A percentile compares a stretch with the other conserved stretches of the same genome.
Conservation (phyloP, 352 stramenopile genomes). For the Peronospora destructor region DNA sequence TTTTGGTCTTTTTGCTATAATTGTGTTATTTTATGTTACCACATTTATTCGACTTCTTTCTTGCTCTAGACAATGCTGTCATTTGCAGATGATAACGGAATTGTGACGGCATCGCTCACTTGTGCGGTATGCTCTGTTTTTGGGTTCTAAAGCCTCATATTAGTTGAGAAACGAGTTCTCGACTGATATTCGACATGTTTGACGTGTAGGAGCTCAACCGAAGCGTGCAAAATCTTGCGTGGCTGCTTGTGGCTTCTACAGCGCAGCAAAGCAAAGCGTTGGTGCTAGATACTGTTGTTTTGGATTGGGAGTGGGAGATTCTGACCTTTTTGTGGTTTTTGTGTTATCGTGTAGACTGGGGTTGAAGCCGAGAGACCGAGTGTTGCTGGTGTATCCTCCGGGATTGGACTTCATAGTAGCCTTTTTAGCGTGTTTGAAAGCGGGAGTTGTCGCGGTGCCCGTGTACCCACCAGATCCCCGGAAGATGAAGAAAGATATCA, state of each 20-base stretch:
- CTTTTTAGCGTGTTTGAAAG: slow-evolving; percentile 94
- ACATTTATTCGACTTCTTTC: too few relatives aligned
- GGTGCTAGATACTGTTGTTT: slow-evolving; percentile 4
- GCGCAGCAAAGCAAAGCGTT: slow-evolving; percentile 64
- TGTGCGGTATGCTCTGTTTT: slow-evolving; percentile 35
- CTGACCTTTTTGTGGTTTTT: slow-evolving; percentile 6
- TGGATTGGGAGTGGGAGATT: neutral
- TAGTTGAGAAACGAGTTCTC: slow-evolving; percentile 7
- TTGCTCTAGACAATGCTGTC: slow-evolving; percentile 57
- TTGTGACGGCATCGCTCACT: slow-evolving; percentile 42
- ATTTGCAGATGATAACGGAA: slow-evolving; percentile 69
- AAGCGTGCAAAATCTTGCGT: slow-evolving; percentile 61
- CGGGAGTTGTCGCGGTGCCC: slow-evolving; percentile 90
- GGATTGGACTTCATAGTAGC: slow-evolving; percentile 96
- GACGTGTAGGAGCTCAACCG: slow-evolving; percentile 52
- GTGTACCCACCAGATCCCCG: slow-evolving; percentile 88
- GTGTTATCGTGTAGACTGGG: slow-evolving; percentile 33
- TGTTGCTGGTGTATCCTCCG: slow-evolving; percentile 96
- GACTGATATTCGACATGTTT: slow-evolving; percentile 6
- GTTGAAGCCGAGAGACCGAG: slow-evolving; percentile 61
- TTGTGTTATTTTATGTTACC: slow-evolving; percentile 1
- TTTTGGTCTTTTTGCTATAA: neutral
- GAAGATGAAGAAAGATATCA: slow-evolving; percentile 92
- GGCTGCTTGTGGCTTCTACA: slow-evolving; percentile 42
- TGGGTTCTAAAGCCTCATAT: neutral